phyloP scores from a whole-genome alignment of 2,329 filamentous ascomycete species.

The Lecanoromycetidae sp. region DNA sequence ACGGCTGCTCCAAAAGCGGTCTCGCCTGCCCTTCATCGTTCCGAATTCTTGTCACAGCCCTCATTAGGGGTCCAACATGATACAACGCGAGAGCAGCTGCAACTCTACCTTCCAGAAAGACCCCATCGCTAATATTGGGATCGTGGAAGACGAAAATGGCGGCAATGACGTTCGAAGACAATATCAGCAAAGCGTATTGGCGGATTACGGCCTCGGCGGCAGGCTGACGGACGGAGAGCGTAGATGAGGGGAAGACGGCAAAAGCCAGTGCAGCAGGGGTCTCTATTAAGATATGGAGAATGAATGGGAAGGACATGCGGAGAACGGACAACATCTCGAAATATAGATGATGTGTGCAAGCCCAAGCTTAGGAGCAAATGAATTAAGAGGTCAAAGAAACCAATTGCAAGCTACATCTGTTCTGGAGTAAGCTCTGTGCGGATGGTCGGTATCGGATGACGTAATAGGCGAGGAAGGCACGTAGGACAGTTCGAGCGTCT shows the following conservation, averaged over 20 bases:
- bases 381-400: no score
- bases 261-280: constrained; percentile 28
- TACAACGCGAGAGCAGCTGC: constrained; percentile 12
- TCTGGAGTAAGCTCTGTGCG: no score
- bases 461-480: no score
- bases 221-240: constrained; percentile 23
- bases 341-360: no score
- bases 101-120: neutral
- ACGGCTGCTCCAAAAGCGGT: neutral
- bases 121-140: neutral
- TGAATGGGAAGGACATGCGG: constrained; percentile 12
- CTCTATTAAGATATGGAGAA: constrained; percentile 28
- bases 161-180: constrained; percentile 26
- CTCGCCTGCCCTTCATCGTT: neutral
- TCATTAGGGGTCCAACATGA: constrained; percentile 13
- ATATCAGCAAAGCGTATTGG: constrained; percentile 30
- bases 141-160: constrained; percentile 21
- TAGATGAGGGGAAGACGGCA: constrained; percentile 24
- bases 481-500: no score
- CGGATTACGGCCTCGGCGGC: constrained; percentile 27
- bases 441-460: no score
- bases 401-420: no score
- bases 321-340: neutral
- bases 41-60: constrained; percentile 8
- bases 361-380: no score